Evolutionary conservation across 2,329 filamentous ascomycete genomes (phyloP).

Genomic region (Epichloe sylvatica): DNA sequence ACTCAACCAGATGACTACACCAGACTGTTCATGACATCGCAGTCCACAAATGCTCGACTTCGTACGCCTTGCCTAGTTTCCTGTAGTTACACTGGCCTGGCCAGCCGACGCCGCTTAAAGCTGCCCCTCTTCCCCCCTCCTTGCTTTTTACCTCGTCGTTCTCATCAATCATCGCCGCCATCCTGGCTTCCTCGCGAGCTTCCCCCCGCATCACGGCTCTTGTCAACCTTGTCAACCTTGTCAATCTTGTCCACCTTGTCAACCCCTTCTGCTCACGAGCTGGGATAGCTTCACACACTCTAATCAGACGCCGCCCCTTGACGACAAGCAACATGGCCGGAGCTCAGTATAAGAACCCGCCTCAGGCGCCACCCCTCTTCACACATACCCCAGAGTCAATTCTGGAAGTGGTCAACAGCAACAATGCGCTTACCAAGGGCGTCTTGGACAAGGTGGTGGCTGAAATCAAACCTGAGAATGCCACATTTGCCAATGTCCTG

Average conservation of each 20-base stretch:
- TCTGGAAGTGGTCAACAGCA: slow-evolving; percentile 48
- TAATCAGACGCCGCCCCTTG: slow-evolving; percentile 19
- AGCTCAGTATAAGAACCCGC: slow-evolving; percentile 55
- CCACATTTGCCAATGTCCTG: slow-evolving; percentile 41
- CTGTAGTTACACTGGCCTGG: slow-evolving; percentile 12
- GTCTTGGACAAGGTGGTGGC: slow-evolving; percentile 55
- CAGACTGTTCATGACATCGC: not conserved
- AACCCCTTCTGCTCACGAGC: slow-evolving; percentile 34
- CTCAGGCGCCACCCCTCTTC: slow-evolving; percentile 66
- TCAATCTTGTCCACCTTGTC: slow-evolving; percentile 36
- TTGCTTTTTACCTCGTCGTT: slow-evolving; percentile 37
- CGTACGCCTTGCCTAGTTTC: not conserved
- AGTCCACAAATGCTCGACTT: not conserved
- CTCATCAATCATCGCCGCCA: slow-evolving; percentile 48
- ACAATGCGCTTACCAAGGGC: slow-evolving; percentile 48
- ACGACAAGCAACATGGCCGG: slow-evolving; percentile 49
- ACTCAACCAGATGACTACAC: not conserved
- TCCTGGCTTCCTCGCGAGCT: slow-evolving; percentile 52
- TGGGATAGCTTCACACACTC: not conserved
- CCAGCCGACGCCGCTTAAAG: slow-evolving; percentile 12
- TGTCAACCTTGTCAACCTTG: slow-evolving; percentile 20
- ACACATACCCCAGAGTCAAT: slow-evolving; percentile 59
- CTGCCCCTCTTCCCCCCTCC: slow-evolving; percentile 16
- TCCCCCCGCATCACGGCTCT: slow-evolving; percentile 43
- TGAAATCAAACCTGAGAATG: slow-evolving; percentile 38